Evolutionary conservation across 345 rosid species (phyloP).

Genomic region (Brassica rapa): DNA sequence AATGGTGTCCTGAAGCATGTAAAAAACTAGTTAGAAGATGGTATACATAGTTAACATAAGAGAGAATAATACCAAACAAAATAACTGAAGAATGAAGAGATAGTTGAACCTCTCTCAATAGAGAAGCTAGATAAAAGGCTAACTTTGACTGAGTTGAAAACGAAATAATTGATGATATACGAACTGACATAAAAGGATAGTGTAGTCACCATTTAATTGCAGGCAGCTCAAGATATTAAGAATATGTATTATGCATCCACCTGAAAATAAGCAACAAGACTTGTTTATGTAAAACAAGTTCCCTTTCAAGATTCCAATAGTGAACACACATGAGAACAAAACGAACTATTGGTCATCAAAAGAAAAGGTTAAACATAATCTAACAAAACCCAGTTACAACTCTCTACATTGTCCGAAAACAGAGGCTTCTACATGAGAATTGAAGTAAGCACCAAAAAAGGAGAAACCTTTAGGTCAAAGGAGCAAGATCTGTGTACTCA

Average conservation of each 20-base stretch:
- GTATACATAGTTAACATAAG: not conserved
- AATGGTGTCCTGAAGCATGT: constrained; percentile 55
- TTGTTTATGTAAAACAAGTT: not conserved
- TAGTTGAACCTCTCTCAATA: not conserved
- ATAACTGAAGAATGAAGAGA: not conserved
- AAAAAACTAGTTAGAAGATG: not conserved
- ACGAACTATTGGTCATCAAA: not conserved
- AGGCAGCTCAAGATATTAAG: constrained; percentile 1
- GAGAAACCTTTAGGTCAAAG: not conserved
- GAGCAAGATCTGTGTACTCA: not conserved
- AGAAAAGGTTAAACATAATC: not conserved
- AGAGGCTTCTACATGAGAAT: not conserved
- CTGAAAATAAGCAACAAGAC: constrained; percentile 26
- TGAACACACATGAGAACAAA: not conserved
- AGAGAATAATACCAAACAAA: constrained; percentile 3
- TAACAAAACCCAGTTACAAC: not conserved
- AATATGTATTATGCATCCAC: constrained; percentile 3
- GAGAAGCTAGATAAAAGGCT: too few relatives aligned
- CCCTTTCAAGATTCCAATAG: not conserved
- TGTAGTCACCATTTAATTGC: constrained; percentile 22
- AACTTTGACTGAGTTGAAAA: not conserved
- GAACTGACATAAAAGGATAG: not conserved
- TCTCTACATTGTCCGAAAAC: not conserved
- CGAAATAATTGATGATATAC: not conserved
- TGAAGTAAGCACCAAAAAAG: not conserved